Base-by-base conservation (phyloP, 1,284 basidiomycete species). In the Rhodotorula sp. region DNA sequence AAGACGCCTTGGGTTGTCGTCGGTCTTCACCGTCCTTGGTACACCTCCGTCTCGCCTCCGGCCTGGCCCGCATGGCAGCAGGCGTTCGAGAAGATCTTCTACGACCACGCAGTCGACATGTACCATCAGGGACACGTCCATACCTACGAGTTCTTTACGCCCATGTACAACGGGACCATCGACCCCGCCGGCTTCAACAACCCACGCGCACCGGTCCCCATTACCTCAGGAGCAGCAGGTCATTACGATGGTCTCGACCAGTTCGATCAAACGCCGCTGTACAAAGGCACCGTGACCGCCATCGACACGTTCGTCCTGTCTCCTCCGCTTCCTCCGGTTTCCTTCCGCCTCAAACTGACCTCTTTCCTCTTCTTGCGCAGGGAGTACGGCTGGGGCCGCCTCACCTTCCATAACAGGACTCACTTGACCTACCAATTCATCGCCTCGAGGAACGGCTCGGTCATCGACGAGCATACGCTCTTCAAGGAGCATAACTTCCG, bases 141-240 rank as follows among this genome's bases (percentile, higher is more conserved):
- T 47, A 62, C 61, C 62, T 68, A 73, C 46, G 77, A 79, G 59
- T 66, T 74, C n/a, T 74, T 75, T 28, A 31, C 62, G 20, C 78
- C 75, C 15, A 74, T 73, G 52, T 66, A 40, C 53, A 66, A 66
- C 53, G 72, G 72, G 16, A 76, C 67, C 1, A 64, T 75, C 31
- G 78, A 79, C 67, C 60, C 75, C 0, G 73, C 72, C 48, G 75
- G 73, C 0, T 61, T 76, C 56, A 76, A 79, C 70, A 77, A 80
- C 68, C 78, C 79, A 22, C 76, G 75, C 34, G 76, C 75, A 0
- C 74, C 79, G 0, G 59, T 67, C 26, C 75, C 52, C 0, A 69
- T 79, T 78, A 24, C 65, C 71, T 37, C n/a, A n/a, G 79, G 79
- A 20, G 76, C 71, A 2, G 76, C 77, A 0, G 79, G 79, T 6